Conservation (phyloP, 2,329 filamentous ascomycete species). For the Podosphaera aphanis region DNA sequence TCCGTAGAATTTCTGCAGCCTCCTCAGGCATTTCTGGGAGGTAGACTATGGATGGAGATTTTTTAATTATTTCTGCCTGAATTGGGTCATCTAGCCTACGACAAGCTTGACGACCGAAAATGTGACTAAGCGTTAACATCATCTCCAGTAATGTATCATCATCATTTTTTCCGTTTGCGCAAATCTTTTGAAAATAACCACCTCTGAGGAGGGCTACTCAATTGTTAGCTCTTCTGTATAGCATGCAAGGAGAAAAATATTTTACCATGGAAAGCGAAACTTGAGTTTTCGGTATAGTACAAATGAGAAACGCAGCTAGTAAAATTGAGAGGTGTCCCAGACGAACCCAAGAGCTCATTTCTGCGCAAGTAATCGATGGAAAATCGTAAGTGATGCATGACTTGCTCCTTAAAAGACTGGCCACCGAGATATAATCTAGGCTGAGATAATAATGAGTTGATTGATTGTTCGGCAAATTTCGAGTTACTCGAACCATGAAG, state of each 20-base stretch:
- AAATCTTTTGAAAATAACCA: conserved; percentile 46
- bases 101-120: conserved; percentile 39
- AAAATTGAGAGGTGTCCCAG: conserved; percentile 47
- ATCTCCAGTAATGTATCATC: conserved; percentile 30
- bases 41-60: conserved; percentile 38
- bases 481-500: conserved; percentile 41
- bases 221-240: conserved; percentile 3
- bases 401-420: conserved; percentile 39
- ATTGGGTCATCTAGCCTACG: conserved; percentile 26
- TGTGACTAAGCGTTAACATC: conserved; percentile 44
- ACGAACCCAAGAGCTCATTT: conserved; percentile 36
- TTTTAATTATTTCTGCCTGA: conserved; percentile 25
- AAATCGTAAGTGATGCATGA: conserved; percentile 56
- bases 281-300: conserved; percentile 53
- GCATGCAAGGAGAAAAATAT: neutral
- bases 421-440: conserved; percentile 49
- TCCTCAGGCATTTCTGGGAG: conserved; percentile 36
- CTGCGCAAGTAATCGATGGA: conserved; percentile 58
- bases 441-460: conserved; percentile 46
- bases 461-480: conserved; percentile 33
- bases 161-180: conserved; percentile 28
- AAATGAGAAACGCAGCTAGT: conserved; percentile 46
- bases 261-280: conserved; percentile 47
- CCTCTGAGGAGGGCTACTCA: conserved; percentile 34
- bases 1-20: conserved; percentile 30